A percentile compares a stretch with the other conserved stretches of the same genome.
phyloP scores from a whole-genome alignment of 2,329 filamentous ascomycete genomes.

The Calycina herbarum region DNA sequence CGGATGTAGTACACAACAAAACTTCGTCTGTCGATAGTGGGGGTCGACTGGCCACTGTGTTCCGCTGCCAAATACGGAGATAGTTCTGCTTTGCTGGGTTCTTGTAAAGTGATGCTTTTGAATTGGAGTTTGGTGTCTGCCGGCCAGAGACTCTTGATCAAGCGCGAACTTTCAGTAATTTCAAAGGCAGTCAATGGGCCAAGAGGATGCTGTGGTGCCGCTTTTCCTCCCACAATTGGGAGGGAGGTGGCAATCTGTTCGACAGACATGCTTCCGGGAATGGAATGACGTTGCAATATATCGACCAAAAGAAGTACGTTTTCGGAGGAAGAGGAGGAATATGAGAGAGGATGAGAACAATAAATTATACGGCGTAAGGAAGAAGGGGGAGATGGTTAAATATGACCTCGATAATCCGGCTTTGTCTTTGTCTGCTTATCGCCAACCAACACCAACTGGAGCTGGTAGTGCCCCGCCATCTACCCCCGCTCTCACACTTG shows the following conservation, averaged over 20 bases:
- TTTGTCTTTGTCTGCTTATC: conserved; percentile 3
- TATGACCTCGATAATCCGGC: background rate
- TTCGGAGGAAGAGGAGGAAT: background rate
- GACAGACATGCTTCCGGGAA: conserved; percentile 24
- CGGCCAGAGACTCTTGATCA: conserved; percentile 57
- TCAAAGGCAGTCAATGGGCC: conserved; percentile 59
- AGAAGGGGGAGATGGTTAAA: background rate
- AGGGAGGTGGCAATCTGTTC: conserved; percentile 31
- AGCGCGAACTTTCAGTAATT: conserved; percentile 50
- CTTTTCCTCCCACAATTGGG: conserved; percentile 30
- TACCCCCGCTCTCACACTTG: background rate
- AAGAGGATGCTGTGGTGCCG: conserved; percentile 51
- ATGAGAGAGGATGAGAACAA: background rate
- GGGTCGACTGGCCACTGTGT: conserved; percentile 41
- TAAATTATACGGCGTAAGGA: background rate
- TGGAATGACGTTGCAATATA: background rate
- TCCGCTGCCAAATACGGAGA: conserved; percentile 52
- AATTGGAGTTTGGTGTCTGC: conserved; percentile 56
- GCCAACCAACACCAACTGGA: background rate
- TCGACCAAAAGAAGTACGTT: background rate
- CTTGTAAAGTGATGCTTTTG: conserved; percentile 61
- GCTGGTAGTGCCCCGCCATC: background rate
- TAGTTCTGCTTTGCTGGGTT: conserved; percentile 55
- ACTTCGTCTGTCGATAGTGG: conserved; percentile 49
- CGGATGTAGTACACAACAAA: conserved; percentile 60